Evolutionary conservation across 345 rosid genomes (phyloP).

Genomic region (Euphorbia tirucalli): DNA sequence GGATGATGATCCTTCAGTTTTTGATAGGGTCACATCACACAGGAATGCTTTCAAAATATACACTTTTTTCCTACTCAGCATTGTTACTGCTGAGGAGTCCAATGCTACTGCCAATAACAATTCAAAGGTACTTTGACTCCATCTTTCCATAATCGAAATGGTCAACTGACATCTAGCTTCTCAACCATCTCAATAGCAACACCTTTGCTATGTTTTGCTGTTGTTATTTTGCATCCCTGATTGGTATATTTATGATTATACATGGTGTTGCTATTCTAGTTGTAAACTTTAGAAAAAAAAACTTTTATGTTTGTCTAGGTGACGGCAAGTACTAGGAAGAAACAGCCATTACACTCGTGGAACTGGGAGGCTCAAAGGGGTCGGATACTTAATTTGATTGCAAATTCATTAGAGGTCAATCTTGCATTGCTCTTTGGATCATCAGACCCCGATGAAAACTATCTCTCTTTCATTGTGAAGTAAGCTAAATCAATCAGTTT

Average conservation of each 20-base stretch:
- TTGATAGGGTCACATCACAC: conserved; percentile 62
- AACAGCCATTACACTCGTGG: conserved; percentile 60
- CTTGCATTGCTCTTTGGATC: conserved; percentile 86
- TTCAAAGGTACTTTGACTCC: conserved; percentile 48
- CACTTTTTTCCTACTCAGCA: conserved; percentile 69
- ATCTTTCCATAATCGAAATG: background rate
- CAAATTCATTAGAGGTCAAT: conserved; percentile 92
- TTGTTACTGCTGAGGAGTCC: conserved; percentile 63
- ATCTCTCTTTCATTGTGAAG: conserved; percentile 80
- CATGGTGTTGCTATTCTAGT: background rate
- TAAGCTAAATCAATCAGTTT: conserved; percentile 31
- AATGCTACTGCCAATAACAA: conserved; percentile 32
- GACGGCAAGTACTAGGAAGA: conserved; percentile 58
- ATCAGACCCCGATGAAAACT: conserved; percentile 76
- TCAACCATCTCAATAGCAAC: background rate
- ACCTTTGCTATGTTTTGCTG: background rate
- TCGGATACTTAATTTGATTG: conserved; percentile 77
- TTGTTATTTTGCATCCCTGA: background rate
- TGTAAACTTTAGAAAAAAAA: background rate
- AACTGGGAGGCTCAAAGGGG: conserved; percentile 87
- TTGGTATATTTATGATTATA: background rate
- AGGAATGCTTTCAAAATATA: conserved; percentile 95
- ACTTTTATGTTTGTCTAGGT: conserved; percentile 44
- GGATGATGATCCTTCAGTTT: conserved; percentile 44
- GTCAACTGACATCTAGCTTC: background rate